phyloP scores from a whole-genome alignment of 2,329 filamentous ascomycete genomes.

The Lasiodiplodia hormozganensis region DNA sequence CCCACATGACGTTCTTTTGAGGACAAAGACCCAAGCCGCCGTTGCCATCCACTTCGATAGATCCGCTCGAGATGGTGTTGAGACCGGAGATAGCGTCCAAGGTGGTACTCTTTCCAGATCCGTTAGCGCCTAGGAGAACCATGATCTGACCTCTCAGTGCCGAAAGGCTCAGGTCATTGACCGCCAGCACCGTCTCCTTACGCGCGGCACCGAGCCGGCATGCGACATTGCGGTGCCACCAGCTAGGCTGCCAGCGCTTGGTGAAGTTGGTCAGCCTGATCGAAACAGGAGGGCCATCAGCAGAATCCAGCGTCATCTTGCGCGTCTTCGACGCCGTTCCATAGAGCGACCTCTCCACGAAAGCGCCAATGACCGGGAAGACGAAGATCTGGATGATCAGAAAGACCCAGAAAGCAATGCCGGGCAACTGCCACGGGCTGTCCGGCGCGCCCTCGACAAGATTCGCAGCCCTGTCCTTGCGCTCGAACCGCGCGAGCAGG shows the following conservation, averaged over 20 bases:
- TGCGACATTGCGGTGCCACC: slow-evolving; percentile 60
- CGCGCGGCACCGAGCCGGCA: slow-evolving; percentile 55
- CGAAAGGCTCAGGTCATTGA: slow-evolving; percentile 74
- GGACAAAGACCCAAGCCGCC: slow-evolving; percentile 87
- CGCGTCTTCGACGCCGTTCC: slow-evolving; percentile 69
- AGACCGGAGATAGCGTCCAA: slow-evolving; percentile 87
- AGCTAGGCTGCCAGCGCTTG: slow-evolving; percentile 76
- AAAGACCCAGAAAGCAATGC: slow-evolving; percentile 80
- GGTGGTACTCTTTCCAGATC: slow-evolving; percentile 88
- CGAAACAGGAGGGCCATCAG: slow-evolving; percentile 22
- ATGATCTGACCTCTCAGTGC: slow-evolving; percentile 82
- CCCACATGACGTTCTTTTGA: slow-evolving; percentile 94
- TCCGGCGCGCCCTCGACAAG: slow-evolving; percentile 67
- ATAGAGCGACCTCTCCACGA: slow-evolving; percentile 76
- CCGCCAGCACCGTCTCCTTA: slow-evolving; percentile 76
- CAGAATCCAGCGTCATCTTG: slow-evolving; percentile 49
- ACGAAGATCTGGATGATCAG: slow-evolving; percentile 77
- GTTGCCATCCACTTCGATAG: slow-evolving; percentile 77
- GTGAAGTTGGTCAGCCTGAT: slow-evolving; percentile 76
- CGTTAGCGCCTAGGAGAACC: slow-evolving; percentile 86
- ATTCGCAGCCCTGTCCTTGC: slow-evolving; percentile 64
- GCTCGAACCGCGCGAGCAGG: slow-evolving; percentile 78
- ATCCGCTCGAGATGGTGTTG: slow-evolving; percentile 76
- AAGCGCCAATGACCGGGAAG: slow-evolving; percentile 77
- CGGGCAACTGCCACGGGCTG: slow-evolving; percentile 68